Base-by-base conservation (phyloP, 208 protist genomes). In the Wallacemonas sp. region DNA sequence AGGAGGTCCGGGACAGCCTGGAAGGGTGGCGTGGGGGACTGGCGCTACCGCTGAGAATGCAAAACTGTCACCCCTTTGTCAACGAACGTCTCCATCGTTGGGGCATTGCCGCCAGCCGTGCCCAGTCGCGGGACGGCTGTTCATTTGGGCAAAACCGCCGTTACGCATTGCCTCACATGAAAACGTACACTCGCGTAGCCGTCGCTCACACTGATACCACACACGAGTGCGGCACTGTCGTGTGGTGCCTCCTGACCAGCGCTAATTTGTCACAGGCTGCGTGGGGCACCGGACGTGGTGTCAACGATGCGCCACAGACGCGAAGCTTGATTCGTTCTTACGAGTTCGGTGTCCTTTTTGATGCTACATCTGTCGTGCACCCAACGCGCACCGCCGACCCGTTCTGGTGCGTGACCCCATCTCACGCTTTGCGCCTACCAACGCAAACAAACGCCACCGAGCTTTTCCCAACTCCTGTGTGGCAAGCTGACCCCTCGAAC, bases 291-390 rank as follows among this genome's bases (percentile, higher is more conserved):
- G 30, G 70, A 6, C 46, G 54, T 49, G 15, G 5, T 44, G 31
- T 19, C 3, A 34, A 2, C 8, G 66, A 15, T 14, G 4, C 6
- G 11, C 21, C 33, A n/a, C 28, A 42, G 17, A 2, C 28, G 42
- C 22, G 36, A 27, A 11, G 36, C 38, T 2, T 76, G 1, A 81
- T 95, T 49, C 70, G 80, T 8, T 91, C 82, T 4, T 97, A 95
- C 75, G 89, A 97, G 66, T 41, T 95, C 5, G 92, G 92, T n/a
- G 89, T 97, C 8, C 46, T 97, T 17, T 92, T 92, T 64, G 75
- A 83, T 49, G 51, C 64, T 3, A 55, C 56, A 15, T 87, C 78
- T 2, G 74, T 49, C 28, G 51, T 82, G 31, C 0, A 44, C 15
- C n/a, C 39, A 30, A 5, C 5, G 14, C 38, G 68, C 19, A 22